These are phyloP conservation scores for Bipolaris cookei DNA, from an alignment of 2,329 filamentous ascomycete genomes.

Conservation along the genomic window DNA sequence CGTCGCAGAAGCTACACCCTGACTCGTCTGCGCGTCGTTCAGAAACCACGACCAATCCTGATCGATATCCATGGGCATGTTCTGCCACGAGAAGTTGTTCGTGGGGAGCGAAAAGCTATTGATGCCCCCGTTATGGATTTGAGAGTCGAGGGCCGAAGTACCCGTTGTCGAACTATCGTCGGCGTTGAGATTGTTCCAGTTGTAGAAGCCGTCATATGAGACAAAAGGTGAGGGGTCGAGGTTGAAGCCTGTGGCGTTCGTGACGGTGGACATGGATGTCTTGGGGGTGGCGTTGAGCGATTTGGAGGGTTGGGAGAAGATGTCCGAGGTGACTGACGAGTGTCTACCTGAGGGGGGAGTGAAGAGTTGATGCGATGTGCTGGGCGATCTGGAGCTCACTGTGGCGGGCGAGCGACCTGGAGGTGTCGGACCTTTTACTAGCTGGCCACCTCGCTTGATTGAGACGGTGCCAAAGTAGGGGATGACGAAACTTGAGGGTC, in stretches of 20 bases:
- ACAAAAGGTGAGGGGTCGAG: conserved; percentile 41
- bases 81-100: conserved; percentile 49
- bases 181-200: conserved; percentile 35
- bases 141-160: conserved; percentile 15
- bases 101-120: conserved; percentile 42
- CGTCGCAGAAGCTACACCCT: conserved; percentile 9
- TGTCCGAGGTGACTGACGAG: conserved; percentile 13
- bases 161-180: conserved; percentile 17
- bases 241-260: conserved; percentile 13
- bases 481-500: conserved; percentile 44
- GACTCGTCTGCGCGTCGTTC: conserved; percentile 36
- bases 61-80: conserved; percentile 51
- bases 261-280: conserved; percentile 21
- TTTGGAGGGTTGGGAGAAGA: conserved; percentile 21
- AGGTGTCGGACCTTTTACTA: conserved; percentile 9
- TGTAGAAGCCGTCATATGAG: conserved; percentile 51
- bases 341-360: conserved; percentile 21
- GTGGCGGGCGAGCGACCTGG: conserved; percentile 6
- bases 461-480: conserved; percentile 53
- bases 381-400: conserved; percentile 4
- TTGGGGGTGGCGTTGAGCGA: conserved; percentile 23
- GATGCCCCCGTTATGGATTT: conserved; percentile 43
- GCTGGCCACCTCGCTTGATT: conserved; percentile 40
- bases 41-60: conserved; percentile 53
- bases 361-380: conserved; percentile 11